Evolutionary conservation across 345 rosid genomes (phyloP).

Genomic region (Aegle marmelos): DNA sequence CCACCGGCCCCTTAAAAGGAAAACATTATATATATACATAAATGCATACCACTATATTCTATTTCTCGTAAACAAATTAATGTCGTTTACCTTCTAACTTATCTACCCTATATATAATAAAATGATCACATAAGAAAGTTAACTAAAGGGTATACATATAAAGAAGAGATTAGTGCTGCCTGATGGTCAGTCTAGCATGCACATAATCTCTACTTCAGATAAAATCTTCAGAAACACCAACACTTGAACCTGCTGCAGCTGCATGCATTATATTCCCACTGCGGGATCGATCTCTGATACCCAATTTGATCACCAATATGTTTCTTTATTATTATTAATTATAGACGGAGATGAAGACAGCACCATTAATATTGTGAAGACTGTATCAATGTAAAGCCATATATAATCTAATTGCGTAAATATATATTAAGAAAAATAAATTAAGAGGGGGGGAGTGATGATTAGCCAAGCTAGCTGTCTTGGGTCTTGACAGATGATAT

Average conservation of each 20-base stretch:
- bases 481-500: neutral
- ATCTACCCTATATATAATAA: neutral
- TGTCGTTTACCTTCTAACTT: neutral
- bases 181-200: too few species aligned
- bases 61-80: neutral
- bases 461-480: neutral
- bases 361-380: neutral
- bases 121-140: neutral
- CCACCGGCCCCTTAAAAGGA: neutral
- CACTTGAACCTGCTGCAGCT: neutral
- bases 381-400: neutral
- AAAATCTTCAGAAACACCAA: constrained; percentile 16
- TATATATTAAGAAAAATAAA: too few species aligned
- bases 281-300: neutral
- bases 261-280: neutral
- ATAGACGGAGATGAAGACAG: neutral
- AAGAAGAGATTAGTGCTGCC: neutral
- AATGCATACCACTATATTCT: neutral
- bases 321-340: neutral
- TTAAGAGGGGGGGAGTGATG: neutral
- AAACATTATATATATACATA: too few species aligned
- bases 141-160: too few species aligned
- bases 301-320: neutral
- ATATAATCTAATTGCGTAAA: neutral
- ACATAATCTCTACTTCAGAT: neutral